phyloP scores from a whole-genome alignment of 305 asterid genomes.

The Euphrasia arctica region DNA sequence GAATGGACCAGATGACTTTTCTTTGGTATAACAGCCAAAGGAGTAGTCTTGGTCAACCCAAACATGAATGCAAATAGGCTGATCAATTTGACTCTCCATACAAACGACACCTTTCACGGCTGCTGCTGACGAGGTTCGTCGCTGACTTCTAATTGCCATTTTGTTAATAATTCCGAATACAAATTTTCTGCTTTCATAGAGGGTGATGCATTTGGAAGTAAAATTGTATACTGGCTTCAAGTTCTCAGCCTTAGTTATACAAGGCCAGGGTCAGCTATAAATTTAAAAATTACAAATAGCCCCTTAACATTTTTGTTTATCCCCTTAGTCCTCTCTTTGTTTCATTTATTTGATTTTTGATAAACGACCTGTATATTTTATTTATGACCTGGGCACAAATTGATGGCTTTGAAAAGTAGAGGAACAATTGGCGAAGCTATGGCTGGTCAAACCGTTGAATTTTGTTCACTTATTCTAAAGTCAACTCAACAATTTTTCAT shows the following conservation, averaged over 20 bases:
- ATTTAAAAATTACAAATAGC: not conserved
- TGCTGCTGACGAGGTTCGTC: not conserved
- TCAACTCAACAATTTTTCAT: constrained; percentile 18
- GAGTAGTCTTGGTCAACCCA: too few species aligned
- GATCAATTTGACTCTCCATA: constrained; percentile 15
- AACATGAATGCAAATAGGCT: constrained; percentile 1
- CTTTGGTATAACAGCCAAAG: too few species aligned
- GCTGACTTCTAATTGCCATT: not conserved
- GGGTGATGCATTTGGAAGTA: not conserved
- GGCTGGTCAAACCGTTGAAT: constrained; percentile 18
- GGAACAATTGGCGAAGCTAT: constrained; percentile 12
- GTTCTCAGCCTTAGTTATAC: too few species aligned
- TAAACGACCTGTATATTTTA: too few species aligned
- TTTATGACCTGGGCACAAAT: not conserved
- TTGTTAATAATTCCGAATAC: not conserved
- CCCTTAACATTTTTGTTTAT: not conserved
- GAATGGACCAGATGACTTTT: too few species aligned
- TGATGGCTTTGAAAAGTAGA: constrained; percentile 8
- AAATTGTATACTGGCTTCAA: not conserved
- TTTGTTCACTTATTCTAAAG: not conserved
- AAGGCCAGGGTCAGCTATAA: too few species aligned
- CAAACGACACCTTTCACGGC: constrained; percentile 6
- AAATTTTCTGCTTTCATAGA: too few species aligned
- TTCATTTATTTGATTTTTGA: too few species aligned
- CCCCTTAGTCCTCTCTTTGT: not conserved